Percentiles rank a stretch among this genome's conserved stretches.
These are phyloP conservation scores for Lipomyces orientalis DNA, from an alignment of 805 yeast genomes.

Conservation along the genomic window DNA sequence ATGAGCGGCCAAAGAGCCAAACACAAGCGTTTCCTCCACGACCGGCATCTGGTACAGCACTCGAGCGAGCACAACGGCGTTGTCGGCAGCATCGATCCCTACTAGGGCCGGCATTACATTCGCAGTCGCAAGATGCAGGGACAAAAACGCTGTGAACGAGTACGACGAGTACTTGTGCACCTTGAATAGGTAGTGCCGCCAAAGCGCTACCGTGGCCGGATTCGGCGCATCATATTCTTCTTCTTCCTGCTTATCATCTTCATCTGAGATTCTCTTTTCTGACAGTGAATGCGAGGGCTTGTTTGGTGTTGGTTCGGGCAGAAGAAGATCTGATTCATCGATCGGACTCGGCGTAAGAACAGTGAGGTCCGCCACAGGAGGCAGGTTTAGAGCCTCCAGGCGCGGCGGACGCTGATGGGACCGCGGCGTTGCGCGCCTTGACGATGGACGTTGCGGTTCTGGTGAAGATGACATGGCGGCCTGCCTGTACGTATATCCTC, in stretches of 20 bases:
- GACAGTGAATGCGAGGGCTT: background rate
- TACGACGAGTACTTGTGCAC: constrained; percentile 67
- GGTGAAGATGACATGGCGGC: background rate
- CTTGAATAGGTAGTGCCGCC: constrained; percentile 27
- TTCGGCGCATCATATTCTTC: constrained; percentile 6
- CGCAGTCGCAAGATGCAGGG: constrained; percentile 63
- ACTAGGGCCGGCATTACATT: constrained; percentile 57
- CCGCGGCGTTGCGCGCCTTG: background rate
- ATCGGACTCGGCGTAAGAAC: constrained; percentile 24
- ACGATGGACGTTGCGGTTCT: background rate
- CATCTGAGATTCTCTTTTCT: background rate
- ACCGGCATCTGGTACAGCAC: constrained; percentile 62
- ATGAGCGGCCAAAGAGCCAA: constrained; percentile 57
- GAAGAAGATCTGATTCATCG: background rate
- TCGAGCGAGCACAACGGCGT: constrained; percentile 63
- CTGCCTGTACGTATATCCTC: background rate
- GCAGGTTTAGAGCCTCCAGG: constrained; percentile 11
- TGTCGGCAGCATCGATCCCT: constrained; percentile 48
- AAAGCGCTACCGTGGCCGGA: constrained; percentile 1
- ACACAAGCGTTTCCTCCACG: constrained; percentile 57
- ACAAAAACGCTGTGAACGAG: constrained; percentile 60
- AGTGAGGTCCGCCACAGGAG: constrained; percentile 18
- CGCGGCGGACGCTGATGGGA: background rate
- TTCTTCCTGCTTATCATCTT: constrained; percentile 3
- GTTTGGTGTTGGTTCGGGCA: background rate